Conservation (phyloP, 164 flowering plant species). For the Macadamia tetraphylla region DNA sequence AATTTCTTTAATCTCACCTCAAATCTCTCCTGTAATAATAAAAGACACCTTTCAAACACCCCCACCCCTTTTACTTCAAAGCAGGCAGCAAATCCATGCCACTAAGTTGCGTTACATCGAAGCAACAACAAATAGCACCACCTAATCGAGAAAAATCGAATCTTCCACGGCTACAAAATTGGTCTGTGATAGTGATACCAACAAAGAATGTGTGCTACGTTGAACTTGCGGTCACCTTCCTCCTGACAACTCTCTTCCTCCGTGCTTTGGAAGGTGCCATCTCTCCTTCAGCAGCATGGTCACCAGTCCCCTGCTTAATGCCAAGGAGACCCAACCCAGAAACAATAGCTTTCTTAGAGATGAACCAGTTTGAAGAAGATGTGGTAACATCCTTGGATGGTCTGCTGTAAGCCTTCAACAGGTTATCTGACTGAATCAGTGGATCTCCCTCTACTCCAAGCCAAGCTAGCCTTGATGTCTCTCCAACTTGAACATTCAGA, state of each 20-base stretch:
- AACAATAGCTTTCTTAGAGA: conserved; percentile 70
- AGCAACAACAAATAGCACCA: no score
- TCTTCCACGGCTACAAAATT: conserved; percentile 29
- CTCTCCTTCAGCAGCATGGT: conserved; percentile 33
- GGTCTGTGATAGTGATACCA: conserved; percentile 5
- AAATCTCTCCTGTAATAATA: no score
- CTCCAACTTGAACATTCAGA: conserved; percentile 74
- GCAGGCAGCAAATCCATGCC: no score
- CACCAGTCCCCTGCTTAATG: conserved; percentile 48
- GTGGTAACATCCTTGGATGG: conserved; percentile 34
- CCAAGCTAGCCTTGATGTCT: conserved; percentile 80
- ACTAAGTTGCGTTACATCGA: no score
- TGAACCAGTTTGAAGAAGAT: conserved; percentile 74
- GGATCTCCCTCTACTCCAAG: conserved; percentile 90
- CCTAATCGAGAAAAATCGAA: no score
- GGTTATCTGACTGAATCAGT: conserved; percentile 53
- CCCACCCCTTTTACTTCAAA: no score
- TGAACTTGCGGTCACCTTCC: conserved; percentile 51
- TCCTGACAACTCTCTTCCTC: conserved; percentile 75
- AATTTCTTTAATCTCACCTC: no score
- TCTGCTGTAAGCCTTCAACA: conserved; percentile 67
- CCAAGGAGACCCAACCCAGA: conserved; percentile 88
- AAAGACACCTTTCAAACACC: no score
- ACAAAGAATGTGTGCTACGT: conserved; percentile 10
- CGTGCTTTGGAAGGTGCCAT: conserved; percentile 62